phyloP scores from a whole-genome alignment of 331 rosid species.

The Quercus lobata region DNA sequence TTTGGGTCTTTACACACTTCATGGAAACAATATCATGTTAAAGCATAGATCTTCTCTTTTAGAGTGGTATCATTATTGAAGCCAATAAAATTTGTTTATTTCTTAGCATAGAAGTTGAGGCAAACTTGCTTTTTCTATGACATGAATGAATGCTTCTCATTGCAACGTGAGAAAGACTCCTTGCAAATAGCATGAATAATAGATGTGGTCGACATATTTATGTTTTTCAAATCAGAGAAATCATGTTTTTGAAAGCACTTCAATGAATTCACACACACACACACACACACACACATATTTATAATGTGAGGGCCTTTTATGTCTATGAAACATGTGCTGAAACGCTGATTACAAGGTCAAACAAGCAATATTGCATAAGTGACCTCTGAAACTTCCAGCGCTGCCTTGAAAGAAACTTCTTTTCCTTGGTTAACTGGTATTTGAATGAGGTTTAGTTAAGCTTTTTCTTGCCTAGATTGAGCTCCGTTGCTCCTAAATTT shows the following conservation, averaged over 20 bases:
- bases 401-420: no score
- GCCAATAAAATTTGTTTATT: neutral
- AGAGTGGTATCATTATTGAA: neutral
- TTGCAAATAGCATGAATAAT: neutral
- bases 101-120: neutral
- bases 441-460: no score
- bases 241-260: neutral
- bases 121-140: neutral
- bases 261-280: neutral
- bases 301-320: neutral
- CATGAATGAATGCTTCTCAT: neutral
- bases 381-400: no score
- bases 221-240: neutral
- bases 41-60: neutral
- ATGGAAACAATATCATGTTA: neutral
- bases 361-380: no score
- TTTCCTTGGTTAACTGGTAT: no score
- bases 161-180: neutral
- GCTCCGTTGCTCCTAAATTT: neutral
- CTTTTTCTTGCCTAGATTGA: no score
- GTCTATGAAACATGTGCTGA: neutral
- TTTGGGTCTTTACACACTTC: neutral
- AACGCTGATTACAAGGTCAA: neutral
- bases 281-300: no score
- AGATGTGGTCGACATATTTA: neutral